Evolutionary conservation across 2,329 filamentous ascomycete species (phyloP).

Genomic region (Scedosporium minutisporum): DNA sequence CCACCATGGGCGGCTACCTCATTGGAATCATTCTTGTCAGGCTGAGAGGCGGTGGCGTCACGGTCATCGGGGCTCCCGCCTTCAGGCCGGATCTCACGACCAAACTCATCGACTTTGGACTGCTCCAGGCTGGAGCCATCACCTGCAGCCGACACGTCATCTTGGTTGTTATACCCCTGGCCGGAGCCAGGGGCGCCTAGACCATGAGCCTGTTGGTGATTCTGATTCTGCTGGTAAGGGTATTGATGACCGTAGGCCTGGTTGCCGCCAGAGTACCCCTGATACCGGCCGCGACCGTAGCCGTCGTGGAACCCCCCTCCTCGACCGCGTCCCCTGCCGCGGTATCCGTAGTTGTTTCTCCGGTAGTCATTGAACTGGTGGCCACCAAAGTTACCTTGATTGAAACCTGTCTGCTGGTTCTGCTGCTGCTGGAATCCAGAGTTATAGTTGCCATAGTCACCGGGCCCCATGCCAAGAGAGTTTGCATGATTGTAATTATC

Average conservation of each 20-base stretch:
- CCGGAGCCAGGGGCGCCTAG: conserved; percentile 6
- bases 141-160: not conserved
- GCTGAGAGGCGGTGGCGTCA: conserved; percentile 11
- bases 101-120: conserved; percentile 30
- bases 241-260: conserved; percentile 9
- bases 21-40: conserved; percentile 22
- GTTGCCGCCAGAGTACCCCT: conserved; percentile 17
- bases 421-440: conserved; percentile 47
- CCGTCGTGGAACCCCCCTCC: conserved; percentile 29
- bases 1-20: conserved; percentile 13
- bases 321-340: conserved; percentile 56
- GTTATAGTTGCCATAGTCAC: conserved; percentile 74
- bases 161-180: not conserved
- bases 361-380: conserved; percentile 73
- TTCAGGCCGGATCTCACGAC: conserved; percentile 22
- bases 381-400: conserved; percentile 70
- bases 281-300: conserved; percentile 15
- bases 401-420: conserved; percentile 53
- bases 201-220: conserved; percentile 10
- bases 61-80: conserved; percentile 9
- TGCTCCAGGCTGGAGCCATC: conserved; percentile 5
- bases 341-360: conserved; percentile 56
- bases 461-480: conserved; percentile 69
- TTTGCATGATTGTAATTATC: conserved; percentile 84
- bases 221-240: conserved; percentile 8